Base-by-base conservation (phyloP, 129 eudicot species). In the Erigeron canadensis region DNA sequence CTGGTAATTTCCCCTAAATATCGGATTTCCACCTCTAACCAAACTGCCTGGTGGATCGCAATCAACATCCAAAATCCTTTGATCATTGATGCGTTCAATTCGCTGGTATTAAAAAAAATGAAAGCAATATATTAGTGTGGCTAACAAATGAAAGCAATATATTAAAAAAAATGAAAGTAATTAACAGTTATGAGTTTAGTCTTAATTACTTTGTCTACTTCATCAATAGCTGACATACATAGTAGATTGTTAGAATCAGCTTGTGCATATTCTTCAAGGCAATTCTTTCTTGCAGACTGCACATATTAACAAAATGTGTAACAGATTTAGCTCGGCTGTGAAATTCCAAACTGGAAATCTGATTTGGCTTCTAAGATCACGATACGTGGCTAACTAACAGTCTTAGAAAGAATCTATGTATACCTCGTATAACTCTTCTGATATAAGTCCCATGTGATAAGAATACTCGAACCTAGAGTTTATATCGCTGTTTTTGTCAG, bases 361-460 rank as follows among this genome's bases (percentile, higher is more conserved):
- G n/a, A n/a, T n/a, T n/a, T n/a, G n/a, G n/a, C n/a, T n/a, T n/a
- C n/a, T n/a, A n/a, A n/a, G n/a, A n/a, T n/a, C n/a, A n/a, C n/a
- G n/a, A n/a, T n/a, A n/a, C n/a, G n/a, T n/a, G n/a, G n/a, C n/a
- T n/a, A n/a, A n/a, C n/a, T n/a, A n/a, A n/a, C n/a, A n/a, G n/a
- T n/a, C n/a, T n/a, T n/a, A n/a, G n/a, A n/a, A n/a, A n/a, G 47
- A 38, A 39, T 9, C 16, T 13, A 3, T 6, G 11, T 41, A n/a
- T 58, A 76, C 80, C 80, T 76, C 74, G 34, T 55, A 67, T 65
- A 76, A 71, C 43, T 68, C 75, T 18, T 76, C 13, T n/a, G 80
- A 67, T 67, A 67, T 43, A 68, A 76, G 69, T 67, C 61, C 74
- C 61, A 76, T 37, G 15, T 34, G 68, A 37, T 75, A 70, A 1